Evolutionary conservation across 805 yeast species (phyloP), one percentile per base, ranked within the genome.

Genomic region (Cyberlindnera samutprakarnensis): DNA sequence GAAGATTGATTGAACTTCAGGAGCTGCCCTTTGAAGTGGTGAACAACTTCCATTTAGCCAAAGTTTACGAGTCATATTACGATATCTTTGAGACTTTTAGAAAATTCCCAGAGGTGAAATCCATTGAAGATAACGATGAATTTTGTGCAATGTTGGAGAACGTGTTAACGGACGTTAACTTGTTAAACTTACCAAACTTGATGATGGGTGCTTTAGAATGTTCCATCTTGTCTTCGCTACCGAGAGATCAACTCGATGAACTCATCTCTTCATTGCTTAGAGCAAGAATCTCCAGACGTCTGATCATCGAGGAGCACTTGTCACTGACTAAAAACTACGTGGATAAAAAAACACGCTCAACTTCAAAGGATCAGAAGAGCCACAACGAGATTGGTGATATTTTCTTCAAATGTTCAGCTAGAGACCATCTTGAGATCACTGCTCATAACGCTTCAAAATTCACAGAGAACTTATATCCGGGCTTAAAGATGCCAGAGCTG

Each of bases 161-260:
- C 20, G 70, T 87, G 40, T 61, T 90, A 43, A 66, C 68, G 18
- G 86, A 80, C 54, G 82, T 78, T 47, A 95, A 90, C 57, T 68
- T 86, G 30, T 62, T 80, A 33, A 83, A 86, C 41, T 64, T 90
- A 38, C 92, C 96, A 1, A 90, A 88, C 53, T 63, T 88, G 38
- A 81, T 90, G 66, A 83, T 87, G 87, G 97, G 97, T 2, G 86
- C 94, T 1, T 61, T 87, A 28, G 96, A 90, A 47, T 78, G 78
- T 40, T 72, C 82, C 11, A 74, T 79, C 23, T 51, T 79, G 29
- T 56, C 56, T 16, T 54, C 68, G 6, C 67, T 81, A 47, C 78
- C 86, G 4, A 77, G 73, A 36, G 57, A 63, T 2, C 62, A 77
- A 28, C 58, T 90, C 42, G 96, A 90, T 49, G 62, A 59, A 13